Conservation (phyloP, 2,329 filamentous ascomycete species). For the Colletotrichum plurivorum region DNA sequence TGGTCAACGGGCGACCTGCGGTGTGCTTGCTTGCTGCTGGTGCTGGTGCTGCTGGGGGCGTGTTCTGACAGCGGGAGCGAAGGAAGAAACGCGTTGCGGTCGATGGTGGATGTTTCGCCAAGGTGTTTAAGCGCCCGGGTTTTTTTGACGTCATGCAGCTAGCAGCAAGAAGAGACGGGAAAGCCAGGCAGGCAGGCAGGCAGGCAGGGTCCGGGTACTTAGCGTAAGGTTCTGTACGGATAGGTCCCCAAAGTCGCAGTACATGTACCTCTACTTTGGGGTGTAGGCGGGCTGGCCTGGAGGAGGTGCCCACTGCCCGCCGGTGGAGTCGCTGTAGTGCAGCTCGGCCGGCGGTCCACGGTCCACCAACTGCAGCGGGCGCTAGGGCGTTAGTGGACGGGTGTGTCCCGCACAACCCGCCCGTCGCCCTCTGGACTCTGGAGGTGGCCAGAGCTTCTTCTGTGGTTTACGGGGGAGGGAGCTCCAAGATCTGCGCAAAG, state of each 20-base stretch:
- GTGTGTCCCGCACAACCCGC: constrained; percentile 25
- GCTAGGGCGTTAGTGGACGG: constrained; percentile 37
- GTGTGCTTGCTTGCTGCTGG: neutral
- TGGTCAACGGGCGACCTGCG: neutral
- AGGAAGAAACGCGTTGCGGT: constrained; percentile 32
- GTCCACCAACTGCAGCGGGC: constrained; percentile 25
- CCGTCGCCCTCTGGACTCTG: neutral
- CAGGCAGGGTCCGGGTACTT: too few species aligned
- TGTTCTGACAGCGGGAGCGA: constrained; percentile 1
- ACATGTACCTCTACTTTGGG: too few species aligned
- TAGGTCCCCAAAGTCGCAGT: too few species aligned
- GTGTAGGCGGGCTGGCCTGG: too few species aligned
- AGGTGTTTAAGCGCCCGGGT: constrained; percentile 39
- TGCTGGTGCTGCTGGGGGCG: neutral
- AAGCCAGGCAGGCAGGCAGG: too few species aligned
- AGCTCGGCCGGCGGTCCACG: constrained; percentile 16
- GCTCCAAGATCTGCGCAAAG: too few species aligned
- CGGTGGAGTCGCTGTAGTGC: neutral
- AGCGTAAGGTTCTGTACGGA: too few species aligned
- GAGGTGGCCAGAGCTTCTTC: constrained; percentile 26
- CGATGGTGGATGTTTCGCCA: constrained; percentile 21
- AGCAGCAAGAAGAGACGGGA: constrained; percentile 6
- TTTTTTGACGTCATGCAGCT: constrained; percentile 37
- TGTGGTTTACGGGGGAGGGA: too few species aligned
- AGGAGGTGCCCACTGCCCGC: too few species aligned